Base-by-base conservation (phyloP, 1,139 yeast genomes). In the Hemisphaericaspora subhashii region DNA sequence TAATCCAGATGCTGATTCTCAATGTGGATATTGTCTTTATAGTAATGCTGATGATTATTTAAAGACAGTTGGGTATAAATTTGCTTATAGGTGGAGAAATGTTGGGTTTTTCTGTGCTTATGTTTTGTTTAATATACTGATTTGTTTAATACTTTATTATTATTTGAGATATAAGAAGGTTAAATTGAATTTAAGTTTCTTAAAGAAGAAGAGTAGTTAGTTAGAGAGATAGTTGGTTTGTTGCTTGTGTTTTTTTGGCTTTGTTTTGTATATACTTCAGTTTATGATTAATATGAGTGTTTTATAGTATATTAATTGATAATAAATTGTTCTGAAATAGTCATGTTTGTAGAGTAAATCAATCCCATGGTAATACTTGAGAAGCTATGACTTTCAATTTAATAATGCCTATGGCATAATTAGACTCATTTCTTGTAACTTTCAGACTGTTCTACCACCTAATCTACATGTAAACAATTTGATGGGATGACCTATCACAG, bases 1-100 rank as follows among this genome's bases (percentile, higher is more conserved):
- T 3, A 70, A 83, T 47, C 81, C 84, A 13, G 52, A 62, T 16
- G 79, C 77, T 20, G 74, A 83, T 3, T 43, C 65, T 5, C 47
- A 66, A 34, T 86, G 95, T 64, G 74, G 73, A 9, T 81, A 74
- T 56, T 85, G 94, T 62, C 53, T 68, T 27, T 76, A 69, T 52
- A 46, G 62, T 1, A 65, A 62, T 39, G 84, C 85, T 31, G 80
- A 81, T 54, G 72, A 75, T 29, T 83, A 68, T 52, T 56, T 84
- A 53, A 45, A 51, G 0, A 57, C 64, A 7, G 58, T 80, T 38
- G 69, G 72, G 33, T 67, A 78, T 37, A 56, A 60, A 24, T 80
- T 64, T 53, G 51, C 61, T 27, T 58, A 79, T 41, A 62, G 79
- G 37, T 81, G 87, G 86, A 74, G 88, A 66, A 81, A 83, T 53